Evolutionary conservation across 2,329 filamentous ascomycete species (phyloP).

Genomic region (Sporothrix dimorphospora): DNA sequence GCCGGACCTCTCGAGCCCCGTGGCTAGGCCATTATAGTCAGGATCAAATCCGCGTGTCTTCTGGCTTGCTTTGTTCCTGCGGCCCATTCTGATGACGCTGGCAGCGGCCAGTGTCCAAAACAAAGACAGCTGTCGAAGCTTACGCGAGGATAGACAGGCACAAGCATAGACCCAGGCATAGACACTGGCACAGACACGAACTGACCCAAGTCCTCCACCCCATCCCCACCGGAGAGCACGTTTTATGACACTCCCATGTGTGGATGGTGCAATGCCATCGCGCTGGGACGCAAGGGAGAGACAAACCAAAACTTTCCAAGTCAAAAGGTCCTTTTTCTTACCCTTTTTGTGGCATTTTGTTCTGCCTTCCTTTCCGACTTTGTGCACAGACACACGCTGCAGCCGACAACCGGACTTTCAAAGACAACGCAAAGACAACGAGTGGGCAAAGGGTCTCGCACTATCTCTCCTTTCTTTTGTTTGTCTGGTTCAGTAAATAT

Average conservation of each 20-base stretch:
- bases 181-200: background rate
- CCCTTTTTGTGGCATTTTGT: background rate
- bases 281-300: conserved; percentile 1
- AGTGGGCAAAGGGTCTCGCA: background rate
- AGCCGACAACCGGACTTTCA: background rate
- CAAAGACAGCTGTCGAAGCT: background rate
- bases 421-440: background rate
- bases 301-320: no score
- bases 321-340: background rate
- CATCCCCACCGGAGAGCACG: conserved; percentile 1
- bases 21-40: background rate
- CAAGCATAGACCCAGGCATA: background rate
- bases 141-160: background rate
- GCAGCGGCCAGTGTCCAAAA: background rate
- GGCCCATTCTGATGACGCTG: background rate
- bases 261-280: conserved; percentile 13
- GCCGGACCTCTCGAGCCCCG: conserved; percentile 18
- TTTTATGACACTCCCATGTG: background rate
- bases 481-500: background rate
- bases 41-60: background rate
- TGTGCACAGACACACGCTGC: conserved; percentile 15
- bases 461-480: background rate
- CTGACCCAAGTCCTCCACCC: background rate
- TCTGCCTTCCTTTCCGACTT: background rate
- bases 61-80: background rate